Evolutionary conservation across 163 green algal genomes (phyloP), one percentile per base, ranked within the genome.

Genomic region (Coccomyxa subellipsoidea): DNA sequence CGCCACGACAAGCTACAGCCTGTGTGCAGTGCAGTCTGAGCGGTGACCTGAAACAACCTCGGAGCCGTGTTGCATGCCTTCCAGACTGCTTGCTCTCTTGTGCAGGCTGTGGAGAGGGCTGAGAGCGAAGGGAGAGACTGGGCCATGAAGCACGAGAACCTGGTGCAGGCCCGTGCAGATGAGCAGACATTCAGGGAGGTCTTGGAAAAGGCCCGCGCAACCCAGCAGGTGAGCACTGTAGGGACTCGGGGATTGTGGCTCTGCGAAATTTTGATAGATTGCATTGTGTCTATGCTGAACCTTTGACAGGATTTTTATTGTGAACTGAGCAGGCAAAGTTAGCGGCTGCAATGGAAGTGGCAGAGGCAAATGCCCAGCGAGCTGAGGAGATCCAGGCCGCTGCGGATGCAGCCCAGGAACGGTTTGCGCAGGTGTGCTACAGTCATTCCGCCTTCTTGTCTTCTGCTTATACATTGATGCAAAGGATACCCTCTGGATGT

Each of bases 141-240:
- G 27, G 36, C 36, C 31, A 36, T 31, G 18, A 37, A n/a, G 36
- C 36, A 47, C 7, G 75, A 34, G 34, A 34, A 37, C 35, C 75
- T 79, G 36, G 36, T 79, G 7, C 76, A 80, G 76, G 76, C 76
- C 8, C 29, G 29, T 38, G 76, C 76, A 4, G 76, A 80, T 47
- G 76, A 40, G 29, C 29, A 70, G 6, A 71, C 38, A 23, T 72
- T 80, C 3, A 27, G 71, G 76, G 76, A 80, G 76, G 39, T 47
- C 27, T 39, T 80, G 76, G 39, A 71, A 27, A 29, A 38, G n/a
- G 40, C 40, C 18, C 29, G 38, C 34, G 38, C 9, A 2, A 39
- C 25, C 8, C 76, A 80, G 29, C 35, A 80, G 38, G 76, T 80
- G 76, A 40, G 37, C 4, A 36, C 2, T 37, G 18, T 73, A n/a